phyloP scores from a whole-genome alignment of 805 yeast genomes.

The Teunomyces barrocoloradensis region DNA sequence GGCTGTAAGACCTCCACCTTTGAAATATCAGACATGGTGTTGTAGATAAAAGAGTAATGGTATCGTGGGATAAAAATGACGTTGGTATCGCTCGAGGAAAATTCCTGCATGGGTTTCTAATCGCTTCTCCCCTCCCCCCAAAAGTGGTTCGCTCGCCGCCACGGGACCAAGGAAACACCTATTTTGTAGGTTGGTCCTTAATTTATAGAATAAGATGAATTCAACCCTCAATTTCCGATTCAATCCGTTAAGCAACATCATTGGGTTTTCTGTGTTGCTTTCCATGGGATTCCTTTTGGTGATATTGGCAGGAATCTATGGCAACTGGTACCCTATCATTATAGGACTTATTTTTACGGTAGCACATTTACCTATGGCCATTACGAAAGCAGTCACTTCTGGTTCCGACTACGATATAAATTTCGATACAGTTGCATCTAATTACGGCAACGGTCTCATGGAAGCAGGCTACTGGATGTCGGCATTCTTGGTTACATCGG shows the following conservation, averaged over 20 bases:
- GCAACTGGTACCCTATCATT: constrained; percentile 87
- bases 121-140: not conserved
- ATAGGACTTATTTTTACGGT: constrained; percentile 47
- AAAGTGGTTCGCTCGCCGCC: not conserved
- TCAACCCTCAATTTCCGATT: constrained; percentile 5
- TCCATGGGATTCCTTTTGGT: constrained; percentile 89
- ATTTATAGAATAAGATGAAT: constrained; percentile 1
- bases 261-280: constrained; percentile 70
- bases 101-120: not conserved
- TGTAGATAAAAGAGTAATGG: no score
- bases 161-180: not conserved
- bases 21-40: constrained; percentile 7
- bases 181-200: not conserved
- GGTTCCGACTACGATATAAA: constrained; percentile 43
- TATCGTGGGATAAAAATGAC: no score
- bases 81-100: no score
- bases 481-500: constrained; percentile 73
- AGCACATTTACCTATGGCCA: constrained; percentile 39
- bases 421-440: constrained; percentile 34
- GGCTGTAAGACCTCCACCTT: constrained; percentile 8
- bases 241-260: constrained; percentile 73
- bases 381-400: constrained; percentile 29
- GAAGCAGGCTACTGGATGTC: constrained; percentile 81
- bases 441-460: constrained; percentile 42
- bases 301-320: constrained; percentile 80